Conservation (phyloP, 2,329 filamentous ascomycete genomes). For the Xylariaceae sp. region DNA sequence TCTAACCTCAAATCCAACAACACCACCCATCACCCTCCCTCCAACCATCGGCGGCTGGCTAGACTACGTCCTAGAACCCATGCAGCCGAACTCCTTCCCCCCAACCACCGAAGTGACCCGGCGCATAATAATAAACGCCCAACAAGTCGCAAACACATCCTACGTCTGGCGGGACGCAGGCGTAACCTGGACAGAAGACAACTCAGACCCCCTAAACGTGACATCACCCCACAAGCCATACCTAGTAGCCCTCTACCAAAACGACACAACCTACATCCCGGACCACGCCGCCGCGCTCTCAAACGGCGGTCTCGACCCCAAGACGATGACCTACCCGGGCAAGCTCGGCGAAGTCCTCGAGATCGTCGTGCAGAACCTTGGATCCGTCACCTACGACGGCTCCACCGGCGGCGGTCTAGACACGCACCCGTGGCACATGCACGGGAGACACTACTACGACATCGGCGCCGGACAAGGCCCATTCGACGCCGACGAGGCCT, state of each 20-base stretch:
- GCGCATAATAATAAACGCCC: conserved; percentile 11
- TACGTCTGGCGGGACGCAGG: conserved; percentile 8
- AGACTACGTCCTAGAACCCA: conserved; percentile 9
- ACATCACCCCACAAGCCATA: conserved; percentile 8
- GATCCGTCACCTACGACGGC: conserved; percentile 4
- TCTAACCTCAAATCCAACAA: conserved; percentile 6
- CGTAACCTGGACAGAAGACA: conserved; percentile 10
- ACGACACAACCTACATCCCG: conserved; percentile 10
- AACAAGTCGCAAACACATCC: conserved; percentile 5
- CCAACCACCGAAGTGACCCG: conserved; percentile 8
- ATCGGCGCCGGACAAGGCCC: conserved; percentile 9
- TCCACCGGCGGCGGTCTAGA: conserved; percentile 2
- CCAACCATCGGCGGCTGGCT: conserved; percentile 8
- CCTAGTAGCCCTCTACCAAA: conserved; percentile 11
- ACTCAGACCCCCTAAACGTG: conserved; percentile 1
- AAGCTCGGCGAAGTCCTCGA: conserved; percentile 13
- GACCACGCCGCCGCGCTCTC: conserved; percentile 7
- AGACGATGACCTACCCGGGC: conserved; percentile 7
- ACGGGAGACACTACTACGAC: conserved; percentile 13
- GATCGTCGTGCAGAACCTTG: conserved; percentile 12
- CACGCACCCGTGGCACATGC: conserved; percentile 14
- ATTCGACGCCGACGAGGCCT: conserved; percentile 6
- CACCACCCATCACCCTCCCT: conserved; percentile 2
- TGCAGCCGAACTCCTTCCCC: conserved; percentile 11
- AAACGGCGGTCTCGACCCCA: conserved; percentile 8